phyloP scores from a whole-genome alignment of 2,329 filamentous ascomycete species.

The Aspergillus fumigatus region DNA sequence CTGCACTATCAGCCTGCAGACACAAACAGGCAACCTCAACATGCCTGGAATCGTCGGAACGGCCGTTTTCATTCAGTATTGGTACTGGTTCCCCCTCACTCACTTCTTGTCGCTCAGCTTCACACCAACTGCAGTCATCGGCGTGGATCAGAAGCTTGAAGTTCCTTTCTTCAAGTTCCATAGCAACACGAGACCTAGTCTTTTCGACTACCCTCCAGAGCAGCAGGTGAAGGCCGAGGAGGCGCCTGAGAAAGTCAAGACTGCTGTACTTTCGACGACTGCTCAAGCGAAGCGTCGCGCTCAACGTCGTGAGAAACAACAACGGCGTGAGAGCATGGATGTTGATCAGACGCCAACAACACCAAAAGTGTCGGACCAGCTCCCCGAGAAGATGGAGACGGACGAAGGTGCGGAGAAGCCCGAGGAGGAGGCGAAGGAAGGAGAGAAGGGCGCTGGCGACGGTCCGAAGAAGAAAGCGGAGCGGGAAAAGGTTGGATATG shows the following conservation, averaged over 20 bases:
- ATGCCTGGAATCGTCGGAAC: constrained; percentile 98
- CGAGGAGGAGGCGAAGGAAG: constrained; percentile 55
- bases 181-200: constrained; percentile 86
- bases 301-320: constrained; percentile 87
- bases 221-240: constrained; percentile 94
- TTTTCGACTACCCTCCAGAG: constrained; percentile 97
- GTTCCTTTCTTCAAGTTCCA: constrained; percentile 94
- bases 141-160: constrained; percentile 87
- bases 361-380: constrained; percentile 58
- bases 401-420: constrained; percentile 55
- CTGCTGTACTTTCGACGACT: constrained; percentile 91
- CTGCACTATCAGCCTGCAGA: constrained; percentile 96
- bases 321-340: constrained; percentile 91
- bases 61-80: constrained; percentile 98
- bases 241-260: constrained; percentile 87
- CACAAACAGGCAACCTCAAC: constrained; percentile 96
- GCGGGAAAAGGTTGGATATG: constrained; percentile 95
- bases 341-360: constrained; percentile 75
- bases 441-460: constrained; percentile 56
- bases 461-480: constrained; percentile 82
- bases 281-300: constrained; percentile 94
- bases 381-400: constrained; percentile 80
- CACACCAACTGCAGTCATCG: constrained; percentile 94
- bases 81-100: constrained; percentile 99
- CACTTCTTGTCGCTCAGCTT: constrained; percentile 96